Percentiles rank a stretch among this genome's conserved stretches.
Evolutionary conservation across 169 alveolate species (phyloP).

Genomic region (Babesia bigemina): DNA sequence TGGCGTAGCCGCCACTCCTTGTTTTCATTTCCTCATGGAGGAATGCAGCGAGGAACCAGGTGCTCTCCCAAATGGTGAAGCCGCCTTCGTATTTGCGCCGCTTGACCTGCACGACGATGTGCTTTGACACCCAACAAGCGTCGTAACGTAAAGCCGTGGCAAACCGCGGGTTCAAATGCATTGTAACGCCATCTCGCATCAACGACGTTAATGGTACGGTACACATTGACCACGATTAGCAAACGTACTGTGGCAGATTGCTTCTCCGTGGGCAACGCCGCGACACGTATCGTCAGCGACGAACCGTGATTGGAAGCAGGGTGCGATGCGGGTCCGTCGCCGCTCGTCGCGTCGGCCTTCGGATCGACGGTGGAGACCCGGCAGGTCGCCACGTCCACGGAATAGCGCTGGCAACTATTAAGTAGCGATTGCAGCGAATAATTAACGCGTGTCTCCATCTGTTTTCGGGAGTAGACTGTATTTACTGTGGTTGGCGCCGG

Average conservation of each 20-base stretch:
- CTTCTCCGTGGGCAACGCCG: background rate
- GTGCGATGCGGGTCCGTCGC: background rate
- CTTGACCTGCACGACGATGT: conserved; percentile 19
- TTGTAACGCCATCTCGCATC: no score
- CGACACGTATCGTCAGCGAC: background rate
- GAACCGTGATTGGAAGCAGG: background rate
- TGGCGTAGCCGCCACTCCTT: background rate
- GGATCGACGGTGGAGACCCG: background rate
- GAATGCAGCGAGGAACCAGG: conserved; percentile 56
- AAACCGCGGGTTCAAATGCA: no score
- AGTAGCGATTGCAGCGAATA: background rate
- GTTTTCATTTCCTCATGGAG: conserved; percentile 17
- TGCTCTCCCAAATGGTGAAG: conserved; percentile 66
- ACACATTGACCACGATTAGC: background rate
- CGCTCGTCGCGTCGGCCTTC: background rate
- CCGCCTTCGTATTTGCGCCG: conserved; percentile 64
- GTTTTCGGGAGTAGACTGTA: background rate
- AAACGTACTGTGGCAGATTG: conserved; percentile 15
- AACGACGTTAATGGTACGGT: background rate
- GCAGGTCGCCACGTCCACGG: background rate
- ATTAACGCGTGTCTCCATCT: conserved; percentile 5
- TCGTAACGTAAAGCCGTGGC: background rate
- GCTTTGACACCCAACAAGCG: background rate
- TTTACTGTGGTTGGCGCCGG: no score
- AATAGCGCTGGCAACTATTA: background rate